Evolutionary conservation across 371 early-diverging fungal genomes (phyloP).

Genomic region (Basidiobolus meristosporus): DNA sequence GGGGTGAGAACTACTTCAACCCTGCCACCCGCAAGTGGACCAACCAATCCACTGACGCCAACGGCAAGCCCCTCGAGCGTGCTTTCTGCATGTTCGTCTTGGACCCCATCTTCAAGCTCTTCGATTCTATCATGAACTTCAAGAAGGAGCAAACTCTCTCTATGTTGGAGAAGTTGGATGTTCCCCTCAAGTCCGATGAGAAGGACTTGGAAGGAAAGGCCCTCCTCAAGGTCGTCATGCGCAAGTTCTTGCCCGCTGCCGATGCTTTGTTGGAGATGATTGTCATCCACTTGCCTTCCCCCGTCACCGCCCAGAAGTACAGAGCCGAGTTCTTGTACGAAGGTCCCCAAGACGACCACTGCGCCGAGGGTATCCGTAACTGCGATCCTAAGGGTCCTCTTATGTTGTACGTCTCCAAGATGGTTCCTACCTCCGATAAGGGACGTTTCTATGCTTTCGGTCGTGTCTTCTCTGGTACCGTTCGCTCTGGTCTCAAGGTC

Average conservation of each 20-base stretch:
- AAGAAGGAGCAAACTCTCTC: slow-evolving; percentile 76
- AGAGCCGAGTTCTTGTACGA: slow-evolving; percentile 93
- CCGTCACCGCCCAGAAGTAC: slow-evolving; percentile 87
- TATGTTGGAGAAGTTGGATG: slow-evolving; percentile 83
- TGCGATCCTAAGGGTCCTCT: slow-evolving; percentile 95
- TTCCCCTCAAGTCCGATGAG: slow-evolving; percentile 69
- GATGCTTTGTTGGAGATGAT: slow-evolving; percentile 99
- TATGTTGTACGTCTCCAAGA: slow-evolving; percentile 99
- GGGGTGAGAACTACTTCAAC: slow-evolving; percentile 98
- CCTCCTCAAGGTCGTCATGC: slow-evolving; percentile 95
- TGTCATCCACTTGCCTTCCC: slow-evolving; percentile 96
- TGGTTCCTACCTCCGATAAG: slow-evolving; percentile 99
- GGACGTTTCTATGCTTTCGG: slow-evolving; percentile 99
- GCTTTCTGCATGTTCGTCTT: slow-evolving; percentile 98
- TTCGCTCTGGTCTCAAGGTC: slow-evolving; percentile 96
- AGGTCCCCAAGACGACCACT: slow-evolving; percentile 95
- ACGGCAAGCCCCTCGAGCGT: slow-evolving; percentile 76
- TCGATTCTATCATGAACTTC: slow-evolving; percentile 90
- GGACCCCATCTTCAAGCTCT: slow-evolving; percentile 97
- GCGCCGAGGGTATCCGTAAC: slow-evolving; percentile 72
- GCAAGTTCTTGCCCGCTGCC: slow-evolving; percentile 98
- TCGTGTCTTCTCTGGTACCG: slow-evolving; percentile 99
- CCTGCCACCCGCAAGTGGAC: slow-evolving; percentile 93
- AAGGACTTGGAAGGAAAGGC: slow-evolving; percentile 86
- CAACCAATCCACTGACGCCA: slow-evolving; percentile 50